Percentiles rank a stretch among this genome's conserved stretches.
Conservation (phyloP, 179 eudicot species). For the Silene noctiflora region DNA sequence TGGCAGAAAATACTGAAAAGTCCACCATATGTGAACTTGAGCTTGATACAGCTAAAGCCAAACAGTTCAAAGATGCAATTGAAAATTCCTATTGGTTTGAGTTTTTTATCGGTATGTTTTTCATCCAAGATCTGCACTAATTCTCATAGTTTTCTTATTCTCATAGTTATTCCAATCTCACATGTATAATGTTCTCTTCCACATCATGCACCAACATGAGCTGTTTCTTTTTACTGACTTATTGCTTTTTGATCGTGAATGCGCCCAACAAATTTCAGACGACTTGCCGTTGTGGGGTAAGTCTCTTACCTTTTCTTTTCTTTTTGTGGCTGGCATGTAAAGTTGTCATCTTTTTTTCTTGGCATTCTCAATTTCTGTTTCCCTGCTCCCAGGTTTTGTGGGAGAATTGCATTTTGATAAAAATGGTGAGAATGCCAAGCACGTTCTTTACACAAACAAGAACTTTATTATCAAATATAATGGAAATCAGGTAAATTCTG, state of each 20-base stretch:
- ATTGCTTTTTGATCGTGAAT: slow-evolving; percentile 28
- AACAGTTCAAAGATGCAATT: slow-evolving; percentile 78
- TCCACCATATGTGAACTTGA: slow-evolving; percentile 62
- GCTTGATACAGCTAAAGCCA: slow-evolving; percentile 62
- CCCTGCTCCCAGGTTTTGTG: slow-evolving; percentile 55
- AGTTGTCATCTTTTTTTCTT: neutral
- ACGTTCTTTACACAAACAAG: slow-evolving; percentile 75
- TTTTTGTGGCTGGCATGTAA: neutral
- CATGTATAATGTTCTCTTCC: neutral
- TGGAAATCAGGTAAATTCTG: slow-evolving; percentile 59
- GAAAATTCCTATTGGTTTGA: slow-evolving; percentile 90
- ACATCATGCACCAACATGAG: neutral
- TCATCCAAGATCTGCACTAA: neutral
- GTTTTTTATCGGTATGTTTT: slow-evolving; percentile 70
- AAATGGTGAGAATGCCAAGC: slow-evolving; percentile 57
- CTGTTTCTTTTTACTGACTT: slow-evolving; percentile 24
- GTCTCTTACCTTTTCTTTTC: slow-evolving; percentile 24
- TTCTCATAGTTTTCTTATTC: neutral
- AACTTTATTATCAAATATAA: slow-evolving; percentile 65
- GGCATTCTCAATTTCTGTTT: slow-evolving; percentile 4
- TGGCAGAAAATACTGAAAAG: slow-evolving; percentile 64
- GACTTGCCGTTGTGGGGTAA: slow-evolving; percentile 96
- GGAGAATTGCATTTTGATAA: slow-evolving; percentile 81
- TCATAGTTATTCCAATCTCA: neutral
- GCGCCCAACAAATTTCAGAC: slow-evolving; percentile 47